Percentiles rank a stretch among this genome's conserved stretches.
Conservation (phyloP, 805 yeast genomes). For the Saccharomyces jurei region DNA sequence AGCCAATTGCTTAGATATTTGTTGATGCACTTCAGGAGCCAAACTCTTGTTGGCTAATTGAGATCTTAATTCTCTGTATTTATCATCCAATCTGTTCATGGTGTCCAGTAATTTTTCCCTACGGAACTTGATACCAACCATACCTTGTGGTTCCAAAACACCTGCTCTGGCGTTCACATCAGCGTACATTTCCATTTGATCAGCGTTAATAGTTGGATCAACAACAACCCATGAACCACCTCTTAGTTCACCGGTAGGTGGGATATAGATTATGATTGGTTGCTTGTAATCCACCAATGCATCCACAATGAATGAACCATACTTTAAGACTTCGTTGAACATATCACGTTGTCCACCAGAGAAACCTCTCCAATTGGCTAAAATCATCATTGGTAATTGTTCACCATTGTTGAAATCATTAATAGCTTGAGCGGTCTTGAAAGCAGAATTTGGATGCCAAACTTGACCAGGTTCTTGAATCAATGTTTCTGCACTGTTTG, state of each 20-base stretch:
- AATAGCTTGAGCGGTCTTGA: slow-evolving; percentile 98
- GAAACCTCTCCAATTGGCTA: slow-evolving; percentile 99
- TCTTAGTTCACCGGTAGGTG: slow-evolving; percentile 96
- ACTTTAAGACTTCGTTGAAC: slow-evolving; percentile 96
- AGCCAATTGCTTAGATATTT: slow-evolving; percentile 54
- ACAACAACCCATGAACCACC: slow-evolving; percentile 99
- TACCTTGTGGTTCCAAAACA: slow-evolving; percentile 97
- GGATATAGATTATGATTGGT: slow-evolving; percentile 94
- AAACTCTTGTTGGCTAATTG: slow-evolving; percentile 47
- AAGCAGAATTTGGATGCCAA: slow-evolving; percentile 99
- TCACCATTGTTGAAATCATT: slow-evolving; percentile 97
- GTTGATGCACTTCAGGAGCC: slow-evolving; percentile 57
- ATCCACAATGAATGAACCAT: slow-evolving; percentile 94
- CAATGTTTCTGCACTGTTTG: slow-evolving; percentile 79
- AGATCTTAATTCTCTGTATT: slow-evolving; percentile 59
- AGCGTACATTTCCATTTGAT: slow-evolving; percentile 99
- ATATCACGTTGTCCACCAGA: slow-evolving; percentile 99
- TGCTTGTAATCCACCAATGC: slow-evolving; percentile 93
- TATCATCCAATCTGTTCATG: slow-evolving; percentile 80
- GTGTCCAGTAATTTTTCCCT: slow-evolving; percentile 86
- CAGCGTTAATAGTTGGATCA: slow-evolving; percentile 93
- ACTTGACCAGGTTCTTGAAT: slow-evolving; percentile 98
- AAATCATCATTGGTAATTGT: slow-evolving; percentile 90
- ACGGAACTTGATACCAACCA: slow-evolving; percentile 97
- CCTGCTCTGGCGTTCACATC: slow-evolving; percentile 94